Evolutionary conservation across 371 early-diverging fungal species (phyloP), one percentile per base, ranked within the genome.

Genomic region (Apophysomyces ossiformis): DNA sequence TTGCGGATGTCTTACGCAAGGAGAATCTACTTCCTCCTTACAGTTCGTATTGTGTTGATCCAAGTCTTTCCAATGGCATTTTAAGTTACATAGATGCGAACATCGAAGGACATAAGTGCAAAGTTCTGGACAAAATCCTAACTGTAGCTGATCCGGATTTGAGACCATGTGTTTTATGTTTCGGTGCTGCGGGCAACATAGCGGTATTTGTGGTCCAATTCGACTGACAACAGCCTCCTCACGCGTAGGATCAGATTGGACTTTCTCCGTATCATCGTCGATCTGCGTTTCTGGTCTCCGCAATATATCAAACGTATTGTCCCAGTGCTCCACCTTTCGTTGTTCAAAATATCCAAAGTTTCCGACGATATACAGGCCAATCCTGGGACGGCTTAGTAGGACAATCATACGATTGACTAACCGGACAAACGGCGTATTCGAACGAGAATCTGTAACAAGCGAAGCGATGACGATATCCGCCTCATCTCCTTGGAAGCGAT

Each of bases 331-430:
- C 2, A 50, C 21, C 54, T n/a, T 21, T 11, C 54, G 21, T 50
- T 50, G 16, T 16, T 50, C 54, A 21, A 50, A 50, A 26, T 50
- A 50, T 50, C 54, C 54, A 21, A 21, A 18, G 21, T 50, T 50
- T 9, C 54, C 54, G 2, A 50, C 7, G 54, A 50, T 50, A 11
- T 50, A 50, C 7, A 50, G 54, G 11, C 54, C 54, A 18, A 50
- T 50, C 21, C 54, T 50, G 1, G 54, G 18, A 11, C 54, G 54
- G 21, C 54, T 50, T 26, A 50, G 21, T 4, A 21, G 18, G 4
- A 50, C 54, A 50, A 50, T 50, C 54, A 50, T 50, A 21, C 54
- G 54, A 50, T 50, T 50, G n/a, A 50, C 54, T 18, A 50, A 21
- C 9, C 21, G 54, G 54, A 50, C 54, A 50, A 50, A 50, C 9